A percentile compares a stretch with the other conserved stretches of the same genome.
Evolutionary conservation across 2,329 filamentous ascomycete genomes (phyloP).

Genomic region (Ophidiomyces ophidiicola): DNA sequence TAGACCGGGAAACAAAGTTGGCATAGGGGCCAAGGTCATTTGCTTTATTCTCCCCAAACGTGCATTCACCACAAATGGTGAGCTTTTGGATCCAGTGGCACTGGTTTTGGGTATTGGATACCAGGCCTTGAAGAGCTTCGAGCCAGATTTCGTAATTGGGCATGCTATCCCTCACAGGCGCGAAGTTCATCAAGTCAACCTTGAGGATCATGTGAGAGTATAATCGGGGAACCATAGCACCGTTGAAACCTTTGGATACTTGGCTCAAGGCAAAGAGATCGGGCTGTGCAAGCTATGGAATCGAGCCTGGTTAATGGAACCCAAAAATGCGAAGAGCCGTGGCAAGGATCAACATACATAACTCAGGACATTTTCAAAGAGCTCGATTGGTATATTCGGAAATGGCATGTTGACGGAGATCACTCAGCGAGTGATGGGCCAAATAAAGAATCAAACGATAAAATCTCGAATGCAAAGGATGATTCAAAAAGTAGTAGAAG

Average conservation of each 20-base stretch:
- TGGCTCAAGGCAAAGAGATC: background rate
- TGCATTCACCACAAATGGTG: background rate
- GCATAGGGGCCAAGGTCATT: background rate
- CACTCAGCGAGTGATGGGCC: background rate
- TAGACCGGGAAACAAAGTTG: background rate
- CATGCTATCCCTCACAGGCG: background rate
- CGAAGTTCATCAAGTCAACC: background rate
- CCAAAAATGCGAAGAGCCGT: background rate
- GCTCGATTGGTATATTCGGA: background rate
- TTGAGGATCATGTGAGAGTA: constrained; percentile 1
- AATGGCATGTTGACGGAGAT: background rate
- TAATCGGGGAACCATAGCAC: background rate
- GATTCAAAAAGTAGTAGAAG: too few species aligned
- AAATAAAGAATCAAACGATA: background rate
- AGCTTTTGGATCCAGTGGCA: background rate
- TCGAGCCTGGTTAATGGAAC: background rate
- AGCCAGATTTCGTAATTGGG: background rate
- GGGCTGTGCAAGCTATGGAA: background rate
- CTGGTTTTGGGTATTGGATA: background rate
- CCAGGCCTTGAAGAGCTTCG: background rate
- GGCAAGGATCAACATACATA: background rate
- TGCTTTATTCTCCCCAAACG: background rate
- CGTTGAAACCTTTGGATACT: background rate
- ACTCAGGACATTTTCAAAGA: background rate
- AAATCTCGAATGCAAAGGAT: too few species aligned